These are phyloP conservation scores for Exophiala sp. DNA, from an alignment of 2,329 filamentous ascomycete species.

Conservation along the genomic window DNA sequence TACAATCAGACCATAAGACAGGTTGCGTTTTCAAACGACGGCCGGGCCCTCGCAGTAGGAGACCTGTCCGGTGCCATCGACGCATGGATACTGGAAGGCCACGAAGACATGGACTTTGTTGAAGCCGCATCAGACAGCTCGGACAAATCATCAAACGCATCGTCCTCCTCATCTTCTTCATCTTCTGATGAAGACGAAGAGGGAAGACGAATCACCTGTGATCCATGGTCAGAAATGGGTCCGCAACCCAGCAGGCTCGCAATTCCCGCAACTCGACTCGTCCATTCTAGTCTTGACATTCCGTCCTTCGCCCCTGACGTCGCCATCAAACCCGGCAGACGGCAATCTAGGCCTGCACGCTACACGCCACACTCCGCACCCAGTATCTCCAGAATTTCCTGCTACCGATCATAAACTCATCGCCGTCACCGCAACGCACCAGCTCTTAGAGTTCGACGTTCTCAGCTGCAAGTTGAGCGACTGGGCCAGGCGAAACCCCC, in stretches of 20 bases:
- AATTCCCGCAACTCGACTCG: slow-evolving; percentile 63
- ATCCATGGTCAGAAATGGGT: slow-evolving; percentile 65
- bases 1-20: slow-evolving; percentile 74
- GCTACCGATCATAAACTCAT: slow-evolving; percentile 51
- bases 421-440: slow-evolving; percentile 57
- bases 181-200: slow-evolving; percentile 37
- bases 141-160: slow-evolving; percentile 10
- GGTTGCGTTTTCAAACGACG: slow-evolving; percentile 71
- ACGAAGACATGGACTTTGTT: slow-evolving; percentile 48
- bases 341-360: slow-evolving; percentile 41
- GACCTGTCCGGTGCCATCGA: slow-evolving; percentile 83
- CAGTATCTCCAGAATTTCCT: slow-evolving; percentile 53
- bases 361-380: slow-evolving; percentile 47
- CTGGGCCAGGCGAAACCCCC: slow-evolving; percentile 80
- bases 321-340: slow-evolving; percentile 30
- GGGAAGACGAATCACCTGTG: slow-evolving; percentile 42
- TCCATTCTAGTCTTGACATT: slow-evolving; percentile 65
- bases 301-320: slow-evolving; percentile 38
- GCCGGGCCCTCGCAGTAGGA: slow-evolving; percentile 68
- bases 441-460: slow-evolving; percentile 74
- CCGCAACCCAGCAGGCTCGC: slow-evolving; percentile 62
- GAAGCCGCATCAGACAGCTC: slow-evolving; percentile 30
- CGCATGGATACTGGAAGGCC: slow-evolving; percentile 67
- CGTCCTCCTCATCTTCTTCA: slow-evolving; percentile 18
- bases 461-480: slow-evolving; percentile 69